phyloP scores from a whole-genome alignment of 345 rosid species.

The Gossypium mustelinum region DNA sequence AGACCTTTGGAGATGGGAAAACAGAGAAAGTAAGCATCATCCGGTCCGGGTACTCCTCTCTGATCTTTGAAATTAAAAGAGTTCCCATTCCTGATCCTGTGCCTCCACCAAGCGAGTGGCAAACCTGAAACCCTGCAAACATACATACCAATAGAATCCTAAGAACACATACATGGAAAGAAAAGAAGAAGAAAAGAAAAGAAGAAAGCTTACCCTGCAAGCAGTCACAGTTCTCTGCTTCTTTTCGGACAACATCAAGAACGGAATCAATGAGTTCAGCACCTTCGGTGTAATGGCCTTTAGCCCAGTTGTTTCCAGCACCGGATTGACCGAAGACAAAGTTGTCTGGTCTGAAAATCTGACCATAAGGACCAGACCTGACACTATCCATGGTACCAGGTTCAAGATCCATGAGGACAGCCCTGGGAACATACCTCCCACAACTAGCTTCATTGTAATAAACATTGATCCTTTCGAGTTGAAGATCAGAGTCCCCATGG shows the following conservation, averaged over 20 bases:
- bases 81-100: conserved; percentile 70
- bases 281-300: conserved; percentile 40
- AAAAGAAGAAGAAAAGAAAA: background rate
- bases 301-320: conserved; percentile 33
- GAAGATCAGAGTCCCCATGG: background rate
- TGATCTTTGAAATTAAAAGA: conserved; percentile 56
- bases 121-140: conserved; percentile 52
- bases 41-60: conserved; percentile 67
- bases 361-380: conserved; percentile 27
- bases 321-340: conserved; percentile 31
- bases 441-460: conserved; percentile 22
- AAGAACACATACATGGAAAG: background rate
- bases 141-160: background rate
- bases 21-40: conserved; percentile 76
- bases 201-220: conserved; percentile 24
- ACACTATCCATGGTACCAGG: conserved; percentile 43
- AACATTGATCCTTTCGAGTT: conserved; percentile 25
- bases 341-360: conserved; percentile 17
- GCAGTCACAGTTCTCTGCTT: conserved; percentile 39
- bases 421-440: conserved; percentile 34
- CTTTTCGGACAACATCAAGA: conserved; percentile 38
- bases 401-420: conserved; percentile 39
- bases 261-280: conserved; percentile 38
- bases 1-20: conserved; percentile 32
- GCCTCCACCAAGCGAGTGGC: conserved; percentile 65